These are phyloP conservation scores for Omphalotus guepiniiformis DNA, from an alignment of 768 basidiomycete genomes.

Conservation along the genomic window DNA sequence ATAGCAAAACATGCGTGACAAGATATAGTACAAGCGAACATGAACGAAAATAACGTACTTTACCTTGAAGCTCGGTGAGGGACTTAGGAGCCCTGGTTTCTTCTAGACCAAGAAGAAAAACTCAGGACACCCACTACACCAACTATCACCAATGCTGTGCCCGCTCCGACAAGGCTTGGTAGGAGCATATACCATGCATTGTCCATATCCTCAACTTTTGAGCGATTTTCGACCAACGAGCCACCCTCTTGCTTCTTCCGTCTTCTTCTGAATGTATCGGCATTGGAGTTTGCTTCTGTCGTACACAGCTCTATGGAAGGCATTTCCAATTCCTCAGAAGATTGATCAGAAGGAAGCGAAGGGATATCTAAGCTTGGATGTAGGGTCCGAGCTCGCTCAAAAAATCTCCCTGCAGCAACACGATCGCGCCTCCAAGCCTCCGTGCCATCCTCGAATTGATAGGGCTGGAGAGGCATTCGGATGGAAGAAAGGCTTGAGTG, in stretches of 20 bases:
- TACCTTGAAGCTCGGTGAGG: no score
- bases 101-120: constrained; percentile 64
- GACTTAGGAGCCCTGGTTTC: constrained; percentile 61
- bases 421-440: constrained; percentile 76
- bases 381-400: constrained; percentile 62
- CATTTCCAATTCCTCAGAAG: constrained; percentile 42
- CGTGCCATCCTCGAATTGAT: constrained; percentile 39
- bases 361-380: constrained; percentile 68
- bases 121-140: constrained; percentile 76
- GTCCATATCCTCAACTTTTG: constrained; percentile 42
- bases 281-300: constrained; percentile 26
- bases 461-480: constrained; percentile 53
- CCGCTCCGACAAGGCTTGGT: constrained; percentile 76
- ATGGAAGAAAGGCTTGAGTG: constrained; percentile 77
- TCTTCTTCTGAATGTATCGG: constrained; percentile 38
- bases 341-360: constrained; percentile 45
- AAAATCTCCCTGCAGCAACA: constrained; percentile 64
- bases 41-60: no score
- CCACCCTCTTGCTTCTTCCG: constrained; percentile 57
- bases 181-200: constrained; percentile 78
- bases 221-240: constrained; percentile 34
- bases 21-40: no score
- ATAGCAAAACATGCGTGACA: no score
- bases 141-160: constrained; percentile 77
- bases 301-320: constrained; percentile 53